Conservation (phyloP, 2,329 filamentous ascomycete genomes). For the Colletotrichum zoysiae region DNA sequence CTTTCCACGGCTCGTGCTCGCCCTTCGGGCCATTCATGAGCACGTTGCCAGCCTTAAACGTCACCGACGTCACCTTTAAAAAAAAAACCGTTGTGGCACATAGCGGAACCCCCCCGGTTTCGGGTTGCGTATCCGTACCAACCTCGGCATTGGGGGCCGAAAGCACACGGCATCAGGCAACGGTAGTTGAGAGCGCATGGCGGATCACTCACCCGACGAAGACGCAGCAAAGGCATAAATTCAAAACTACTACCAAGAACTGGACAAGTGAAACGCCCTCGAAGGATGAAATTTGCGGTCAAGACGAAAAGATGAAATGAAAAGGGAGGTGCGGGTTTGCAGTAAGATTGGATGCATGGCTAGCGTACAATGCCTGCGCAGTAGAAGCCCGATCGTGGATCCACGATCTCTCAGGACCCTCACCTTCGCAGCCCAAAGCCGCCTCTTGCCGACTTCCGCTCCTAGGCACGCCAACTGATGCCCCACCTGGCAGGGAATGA, state of each 20-base stretch:
- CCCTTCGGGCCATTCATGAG: constrained; percentile 2
- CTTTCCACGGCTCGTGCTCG: background rate
- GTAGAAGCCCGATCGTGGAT: constrained; percentile 23
- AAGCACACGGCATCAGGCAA: background rate
- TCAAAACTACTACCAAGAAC: background rate
- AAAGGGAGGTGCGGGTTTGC: constrained; percentile 2
- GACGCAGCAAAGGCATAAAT: background rate
- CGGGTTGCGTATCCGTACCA: background rate
- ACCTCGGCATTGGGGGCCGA: constrained; percentile 21
- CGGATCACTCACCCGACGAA: background rate
- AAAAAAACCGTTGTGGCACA: constrained; percentile 13
- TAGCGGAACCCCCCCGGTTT: constrained; percentile 33
- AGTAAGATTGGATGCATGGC: constrained; percentile 11
- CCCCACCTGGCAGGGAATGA: background rate
- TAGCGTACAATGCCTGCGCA: background rate
- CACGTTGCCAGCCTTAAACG: constrained; percentile 36
- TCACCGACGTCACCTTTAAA: constrained; percentile 13
- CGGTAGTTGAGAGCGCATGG: background rate
- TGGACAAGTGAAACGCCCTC: too few relatives aligned
- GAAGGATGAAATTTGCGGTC: background rate
- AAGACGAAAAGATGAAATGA: background rate
- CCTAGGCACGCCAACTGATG: constrained; percentile 11
- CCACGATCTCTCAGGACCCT: constrained; percentile 5
- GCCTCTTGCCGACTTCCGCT: constrained; percentile 34
- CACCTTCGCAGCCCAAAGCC: constrained; percentile 34